Conservation (phyloP, 192 early-diverging fungal species). For the Nowakowskiella sp. region DNA sequence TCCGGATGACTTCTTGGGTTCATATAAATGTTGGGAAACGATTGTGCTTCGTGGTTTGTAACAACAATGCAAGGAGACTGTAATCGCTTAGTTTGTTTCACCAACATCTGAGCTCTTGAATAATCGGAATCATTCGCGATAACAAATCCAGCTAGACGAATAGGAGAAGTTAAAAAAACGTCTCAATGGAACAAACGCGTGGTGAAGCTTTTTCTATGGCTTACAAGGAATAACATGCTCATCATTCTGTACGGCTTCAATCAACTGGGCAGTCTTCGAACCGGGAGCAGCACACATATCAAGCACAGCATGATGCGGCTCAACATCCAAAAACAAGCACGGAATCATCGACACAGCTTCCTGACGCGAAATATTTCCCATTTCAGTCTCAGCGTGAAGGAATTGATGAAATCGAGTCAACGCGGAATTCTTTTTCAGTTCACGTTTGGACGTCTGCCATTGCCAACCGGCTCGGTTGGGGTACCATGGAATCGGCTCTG, state of each 20-base stretch:
- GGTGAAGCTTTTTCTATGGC: too few relatives aligned
- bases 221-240: constrained; percentile 21
- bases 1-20: not conserved
- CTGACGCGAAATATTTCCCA: constrained; percentile 95
- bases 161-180: constrained; percentile 33
- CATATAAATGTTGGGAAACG: constrained; percentile 68
- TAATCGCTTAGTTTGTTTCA: constrained; percentile 91
- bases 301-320: constrained; percentile 71
- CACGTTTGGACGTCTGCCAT: constrained; percentile 63
- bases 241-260: constrained; percentile 39
- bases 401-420: constrained; percentile 85
- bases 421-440: constrained; percentile 68
- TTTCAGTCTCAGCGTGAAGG: constrained; percentile 94
- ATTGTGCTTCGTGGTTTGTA: constrained; percentile 91
- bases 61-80: constrained; percentile 88
- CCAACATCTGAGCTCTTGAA: constrained; percentile 84
- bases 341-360: constrained; percentile 98
- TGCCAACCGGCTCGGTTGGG: constrained; percentile 90
- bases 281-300: constrained; percentile 99
- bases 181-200: too few relatives aligned
- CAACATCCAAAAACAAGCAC: constrained; percentile 82
- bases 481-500: constrained; percentile 77
- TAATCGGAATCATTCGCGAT: constrained; percentile 95
- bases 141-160: constrained; percentile 63
- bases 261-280: constrained; percentile 88